Evolutionary conservation across 2,329 filamentous ascomycete genomes (phyloP).

Genomic region (Talaromyces rugulosus): DNA sequence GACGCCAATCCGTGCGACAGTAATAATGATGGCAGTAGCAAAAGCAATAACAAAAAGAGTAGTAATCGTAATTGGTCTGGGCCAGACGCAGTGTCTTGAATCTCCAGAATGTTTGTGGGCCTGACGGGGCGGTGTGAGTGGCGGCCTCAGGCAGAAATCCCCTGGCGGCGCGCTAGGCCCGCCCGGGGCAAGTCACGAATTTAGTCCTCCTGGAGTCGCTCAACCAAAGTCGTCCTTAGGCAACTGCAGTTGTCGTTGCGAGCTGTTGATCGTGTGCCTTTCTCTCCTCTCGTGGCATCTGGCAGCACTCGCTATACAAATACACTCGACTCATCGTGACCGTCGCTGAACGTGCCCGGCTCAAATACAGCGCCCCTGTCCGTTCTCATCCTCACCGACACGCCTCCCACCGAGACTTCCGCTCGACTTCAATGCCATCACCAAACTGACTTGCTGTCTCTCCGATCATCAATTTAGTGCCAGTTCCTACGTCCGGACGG

Average conservation of each 20-base stretch:
- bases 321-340: background rate
- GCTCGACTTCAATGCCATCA: background rate
- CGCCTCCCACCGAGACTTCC: background rate
- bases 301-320: background rate
- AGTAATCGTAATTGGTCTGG: background rate
- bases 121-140: background rate
- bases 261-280: background rate
- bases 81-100: background rate
- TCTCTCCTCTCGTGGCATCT: background rate
- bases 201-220: background rate
- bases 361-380: background rate
- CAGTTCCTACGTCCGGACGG: background rate
- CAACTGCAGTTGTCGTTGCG: background rate
- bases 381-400: background rate
- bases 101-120: background rate
- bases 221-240: constrained; percentile 1
- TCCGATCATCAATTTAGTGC: background rate
- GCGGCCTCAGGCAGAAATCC: background rate
- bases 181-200: background rate
- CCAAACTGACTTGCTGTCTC: background rate
- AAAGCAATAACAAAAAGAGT: background rate
- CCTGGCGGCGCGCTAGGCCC: background rate
- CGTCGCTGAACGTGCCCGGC: background rate
- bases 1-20: background rate
- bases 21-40: background rate